Base-by-base conservation (phyloP, 129 eudicot genomes). In the Flaveria trinervia region DNA sequence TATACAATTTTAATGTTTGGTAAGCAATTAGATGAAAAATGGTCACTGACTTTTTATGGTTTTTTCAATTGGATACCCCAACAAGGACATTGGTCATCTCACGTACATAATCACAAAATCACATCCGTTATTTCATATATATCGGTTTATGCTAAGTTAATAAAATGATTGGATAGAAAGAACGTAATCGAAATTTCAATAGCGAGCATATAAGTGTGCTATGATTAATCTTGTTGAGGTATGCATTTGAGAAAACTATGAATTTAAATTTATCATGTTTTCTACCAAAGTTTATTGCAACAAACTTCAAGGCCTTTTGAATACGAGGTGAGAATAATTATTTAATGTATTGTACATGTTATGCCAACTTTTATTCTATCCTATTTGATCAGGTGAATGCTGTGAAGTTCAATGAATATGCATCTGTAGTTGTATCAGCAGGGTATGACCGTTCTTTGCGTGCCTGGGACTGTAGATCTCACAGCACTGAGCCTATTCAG, bases 391-490 rank as follows among this genome's bases (percentile, higher is more conserved):
- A 93, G 98, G 98, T 93, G 81, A 94, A 94, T 84, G 93, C 98
- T 25, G 97, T 94, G n/a, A 94, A 94, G 87, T 94, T 94, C 70
- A 94, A 91, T 73, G 96, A 94, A 26, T 85, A 91, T 73, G 73
- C 98, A 57, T 88, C 96, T 72, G 97, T 87, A 25, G 96, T 94
- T 56, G 93, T 91, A 68, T 91, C 98, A 66, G 98, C 98, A 62
- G 98, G 98, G 14, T 94, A 94, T 83, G 98, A 94, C 70, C 96
- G 91, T 68, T 91, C 98, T 22, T 51, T 94, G 77, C 98, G 98
- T 74, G 90, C 88, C 70, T 94, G 98, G 98, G 98, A 94, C 78
- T 94, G 97, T 79, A 85, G 97, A 83, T 94, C 98, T 77, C 98
- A 91, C 75, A 94, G 97, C 82, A 94, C 93, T 22, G 97, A 94